phyloP scores from a whole-genome alignment of 768 basidiomycete genomes.

The Pleurotus salmoneostramineus region DNA sequence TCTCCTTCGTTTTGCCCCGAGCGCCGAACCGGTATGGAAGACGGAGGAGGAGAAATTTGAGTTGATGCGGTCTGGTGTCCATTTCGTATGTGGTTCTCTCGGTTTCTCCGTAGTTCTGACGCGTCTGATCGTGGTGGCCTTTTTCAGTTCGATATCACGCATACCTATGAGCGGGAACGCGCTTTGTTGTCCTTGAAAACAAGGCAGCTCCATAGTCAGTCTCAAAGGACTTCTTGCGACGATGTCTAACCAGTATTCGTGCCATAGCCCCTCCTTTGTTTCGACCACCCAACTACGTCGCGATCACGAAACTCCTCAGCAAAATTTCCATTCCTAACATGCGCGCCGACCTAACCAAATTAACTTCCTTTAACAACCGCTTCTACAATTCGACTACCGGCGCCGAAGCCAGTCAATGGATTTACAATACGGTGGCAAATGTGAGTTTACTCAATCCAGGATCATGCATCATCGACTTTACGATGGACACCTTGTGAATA shows the following conservation, averaged over 20 bases:
- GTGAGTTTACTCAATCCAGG: background rate
- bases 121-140: background rate
- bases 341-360: slow-evolving; percentile 5
- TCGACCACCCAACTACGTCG: background rate
- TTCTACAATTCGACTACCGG: slow-evolving; percentile 14
- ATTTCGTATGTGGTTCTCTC: background rate
- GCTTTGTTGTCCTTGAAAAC: background rate
- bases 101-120: background rate
- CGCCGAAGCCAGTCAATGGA: slow-evolving; percentile 13
- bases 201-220: background rate
- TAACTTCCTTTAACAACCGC: slow-evolving; percentile 14
- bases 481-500: background rate
- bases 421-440: slow-evolving; percentile 8
- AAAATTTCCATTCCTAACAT: background rate
- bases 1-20: background rate
- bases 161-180: background rate
- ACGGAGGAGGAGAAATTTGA: background rate
- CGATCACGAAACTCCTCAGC: background rate
- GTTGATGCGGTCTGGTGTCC: background rate
- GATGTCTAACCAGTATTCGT: background rate
- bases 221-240: background rate
- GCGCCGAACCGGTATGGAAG: background rate
- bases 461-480: background rate
- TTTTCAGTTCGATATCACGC: background rate
- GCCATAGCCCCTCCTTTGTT: background rate